phyloP scores from a whole-genome alignment of 371 early-diverging fungal genomes.

The Mortierella sp. region DNA sequence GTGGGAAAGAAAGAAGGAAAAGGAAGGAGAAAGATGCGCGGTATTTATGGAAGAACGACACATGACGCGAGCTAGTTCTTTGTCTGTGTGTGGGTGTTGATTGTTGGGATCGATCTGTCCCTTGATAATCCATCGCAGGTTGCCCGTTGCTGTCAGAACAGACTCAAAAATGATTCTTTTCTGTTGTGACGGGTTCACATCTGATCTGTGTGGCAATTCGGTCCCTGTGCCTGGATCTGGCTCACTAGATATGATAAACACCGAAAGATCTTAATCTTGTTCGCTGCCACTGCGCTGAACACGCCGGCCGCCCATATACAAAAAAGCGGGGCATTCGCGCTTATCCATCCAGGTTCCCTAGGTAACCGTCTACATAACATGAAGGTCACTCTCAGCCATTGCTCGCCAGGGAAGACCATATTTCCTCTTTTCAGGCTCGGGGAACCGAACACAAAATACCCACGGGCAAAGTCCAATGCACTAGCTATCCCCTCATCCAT shows the following conservation, averaged over 20 bases:
- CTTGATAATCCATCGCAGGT: not conserved
- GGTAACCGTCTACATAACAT: not conserved
- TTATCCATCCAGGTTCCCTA: not conserved
- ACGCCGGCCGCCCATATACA: too few species aligned
- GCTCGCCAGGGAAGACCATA: too few species aligned
- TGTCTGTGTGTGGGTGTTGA: not conserved
- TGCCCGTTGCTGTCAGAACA: not conserved
- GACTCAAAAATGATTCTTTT: slow-evolving; percentile 2
- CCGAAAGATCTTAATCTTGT: not conserved
- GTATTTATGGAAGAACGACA: not conserved
- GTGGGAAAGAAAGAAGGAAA: not conserved
- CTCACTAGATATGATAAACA: slow-evolving; percentile 8
- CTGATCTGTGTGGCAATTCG: not conserved
- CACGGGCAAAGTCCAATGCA: not conserved
- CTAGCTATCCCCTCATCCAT: not conserved
- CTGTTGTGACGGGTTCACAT: not conserved
- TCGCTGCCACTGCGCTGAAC: not conserved
- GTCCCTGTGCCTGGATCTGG: not conserved
- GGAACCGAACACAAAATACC: not conserved
- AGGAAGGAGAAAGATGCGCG: not conserved
- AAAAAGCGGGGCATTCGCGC: not conserved
- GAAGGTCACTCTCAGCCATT: too few species aligned
- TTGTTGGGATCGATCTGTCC: not conserved
- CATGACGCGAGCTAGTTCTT: not conserved
- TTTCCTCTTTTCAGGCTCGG: not conserved